Conservation (phyloP, 2,329 filamentous ascomycete genomes). For the Fusarium staphyleae region DNA sequence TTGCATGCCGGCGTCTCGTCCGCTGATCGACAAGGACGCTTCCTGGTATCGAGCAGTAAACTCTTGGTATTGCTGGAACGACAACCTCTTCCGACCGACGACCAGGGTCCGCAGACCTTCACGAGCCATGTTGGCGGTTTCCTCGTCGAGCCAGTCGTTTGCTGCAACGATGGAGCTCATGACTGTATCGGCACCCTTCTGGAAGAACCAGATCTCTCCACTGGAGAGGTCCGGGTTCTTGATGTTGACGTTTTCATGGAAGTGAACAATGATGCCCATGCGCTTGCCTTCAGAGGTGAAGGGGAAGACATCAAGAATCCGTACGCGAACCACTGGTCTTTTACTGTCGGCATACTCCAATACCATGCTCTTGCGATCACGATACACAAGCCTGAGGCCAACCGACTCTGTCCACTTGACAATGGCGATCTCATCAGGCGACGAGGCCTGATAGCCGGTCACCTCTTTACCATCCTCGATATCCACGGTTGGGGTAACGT, state of each 20-base stretch:
- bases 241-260: constrained; percentile 65
- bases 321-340: constrained; percentile 79
- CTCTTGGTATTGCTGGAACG: constrained; percentile 77
- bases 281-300: constrained; percentile 98
- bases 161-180: constrained; percentile 95
- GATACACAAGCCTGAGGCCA: constrained; percentile 81
- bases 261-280: constrained; percentile 96
- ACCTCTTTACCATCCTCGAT: constrained; percentile 78
- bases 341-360: constrained; percentile 80
- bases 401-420: constrained; percentile 95
- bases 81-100: constrained; percentile 89
- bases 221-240: constrained; percentile 59
- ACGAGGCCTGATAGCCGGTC: constrained; percentile 94
- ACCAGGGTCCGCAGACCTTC: constrained; percentile 94
- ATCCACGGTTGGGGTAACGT: constrained; percentile 85
- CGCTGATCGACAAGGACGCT: constrained; percentile 79
- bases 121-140: constrained; percentile 99
- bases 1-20: constrained; percentile 83
- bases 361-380: constrained; percentile 85
- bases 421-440: constrained; percentile 97
- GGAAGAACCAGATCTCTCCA: constrained; percentile 96
- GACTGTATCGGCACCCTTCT: constrained; percentile 97
- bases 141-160: constrained; percentile 98
- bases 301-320: constrained; percentile 92
- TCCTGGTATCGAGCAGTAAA: constrained; percentile 79